Percentiles rank a stretch among this genome's conserved stretches.
Conservation (phyloP, 345 rosid genomes). For the Turnera subulata region DNA sequence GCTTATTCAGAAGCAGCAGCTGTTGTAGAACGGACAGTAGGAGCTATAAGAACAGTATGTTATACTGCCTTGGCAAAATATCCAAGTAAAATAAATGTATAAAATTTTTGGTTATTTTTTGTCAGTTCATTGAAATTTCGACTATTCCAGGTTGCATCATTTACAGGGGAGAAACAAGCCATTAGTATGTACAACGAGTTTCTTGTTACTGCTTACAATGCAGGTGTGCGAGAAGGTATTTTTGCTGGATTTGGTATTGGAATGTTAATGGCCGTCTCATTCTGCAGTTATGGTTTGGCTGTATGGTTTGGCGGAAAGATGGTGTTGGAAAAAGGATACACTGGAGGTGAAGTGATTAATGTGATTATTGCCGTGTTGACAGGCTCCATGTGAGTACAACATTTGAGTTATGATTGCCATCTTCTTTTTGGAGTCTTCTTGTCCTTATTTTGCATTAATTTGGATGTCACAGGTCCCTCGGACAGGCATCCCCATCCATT, state of each 20-base stretch:
- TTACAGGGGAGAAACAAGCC: constrained; percentile 63
- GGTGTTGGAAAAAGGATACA: constrained; percentile 55
- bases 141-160: constrained; percentile 60
- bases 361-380: constrained; percentile 51
- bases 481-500: constrained; percentile 31
- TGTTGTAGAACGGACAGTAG: constrained; percentile 27
- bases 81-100: no score
- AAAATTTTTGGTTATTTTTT: not conserved
- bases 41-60: constrained; percentile 29
- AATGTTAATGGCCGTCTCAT: constrained; percentile 21
- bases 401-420: not conserved
- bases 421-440: not conserved
- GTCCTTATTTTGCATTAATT: not conserved
- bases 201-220: constrained; percentile 43
- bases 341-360: constrained; percentile 51
- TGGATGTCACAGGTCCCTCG: constrained; percentile 60
- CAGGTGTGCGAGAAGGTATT: constrained; percentile 51
- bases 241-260: constrained; percentile 60
- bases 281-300: constrained; percentile 48
- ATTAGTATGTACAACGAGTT: constrained; percentile 45
- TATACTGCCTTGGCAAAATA: not conserved
- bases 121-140: not conserved
- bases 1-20: constrained; percentile 28
- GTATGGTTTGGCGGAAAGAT: constrained; percentile 65
- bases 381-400: constrained; percentile 63